Evolutionary conservation across 2,329 filamentous ascomycete genomes (phyloP).

Genomic region (Cladosporium colombiae): DNA sequence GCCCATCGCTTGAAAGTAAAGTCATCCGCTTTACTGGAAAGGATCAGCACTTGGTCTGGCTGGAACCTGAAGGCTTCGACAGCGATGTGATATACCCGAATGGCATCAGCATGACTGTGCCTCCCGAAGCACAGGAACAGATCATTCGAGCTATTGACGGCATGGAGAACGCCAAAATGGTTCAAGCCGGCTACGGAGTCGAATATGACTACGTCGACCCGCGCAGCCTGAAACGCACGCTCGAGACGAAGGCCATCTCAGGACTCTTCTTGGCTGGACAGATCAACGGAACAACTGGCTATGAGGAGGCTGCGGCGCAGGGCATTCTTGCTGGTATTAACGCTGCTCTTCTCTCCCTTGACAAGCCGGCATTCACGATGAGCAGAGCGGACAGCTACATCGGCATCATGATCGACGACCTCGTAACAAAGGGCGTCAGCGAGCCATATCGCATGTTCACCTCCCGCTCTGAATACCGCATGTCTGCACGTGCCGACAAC

Average conservation of each 20-base stretch:
- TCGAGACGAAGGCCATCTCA: conserved; percentile 89
- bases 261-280: conserved; percentile 93
- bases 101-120: conserved; percentile 95
- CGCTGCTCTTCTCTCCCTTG: conserved; percentile 76
- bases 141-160: conserved; percentile 86
- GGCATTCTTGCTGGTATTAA: conserved; percentile 92
- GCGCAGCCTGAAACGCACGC: conserved; percentile 77
- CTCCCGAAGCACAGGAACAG: conserved; percentile 79
- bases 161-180: conserved; percentile 84
- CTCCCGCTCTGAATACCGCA: conserved; percentile 89
- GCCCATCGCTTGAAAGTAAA: conserved; percentile 92
- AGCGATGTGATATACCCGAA: conserved; percentile 93
- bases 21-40: conserved; percentile 84
- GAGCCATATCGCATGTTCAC: conserved; percentile 99
- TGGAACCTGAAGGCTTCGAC: conserved; percentile 93
- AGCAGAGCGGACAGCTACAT: conserved; percentile 90
- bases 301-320: conserved; percentile 95
- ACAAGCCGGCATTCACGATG: conserved; percentile 66
- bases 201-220: conserved; percentile 99
- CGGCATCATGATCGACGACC: conserved; percentile 97
- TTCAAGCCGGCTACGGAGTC: conserved; percentile 93
- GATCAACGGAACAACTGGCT: conserved; percentile 97
- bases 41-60: conserved; percentile 84
- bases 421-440: conserved; percentile 93
- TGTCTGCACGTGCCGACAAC: conserved; percentile 90